Evolutionary conservation across 805 yeast genomes (phyloP).

Genomic region (Ogataea methanolica): DNA sequence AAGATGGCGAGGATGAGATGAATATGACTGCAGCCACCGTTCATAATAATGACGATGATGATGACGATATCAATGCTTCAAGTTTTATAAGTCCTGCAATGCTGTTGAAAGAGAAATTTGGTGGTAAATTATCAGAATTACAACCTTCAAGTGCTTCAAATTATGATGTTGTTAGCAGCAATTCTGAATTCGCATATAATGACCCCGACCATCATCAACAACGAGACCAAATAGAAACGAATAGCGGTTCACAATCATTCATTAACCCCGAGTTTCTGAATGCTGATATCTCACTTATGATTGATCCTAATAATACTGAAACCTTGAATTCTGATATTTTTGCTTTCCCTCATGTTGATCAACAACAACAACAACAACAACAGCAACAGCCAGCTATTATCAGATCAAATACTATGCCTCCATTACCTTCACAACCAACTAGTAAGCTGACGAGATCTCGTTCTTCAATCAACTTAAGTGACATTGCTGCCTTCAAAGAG

Average conservation of each 20-base stretch:
- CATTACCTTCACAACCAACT: conserved; percentile 7
- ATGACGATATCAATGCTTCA: conserved; percentile 2
- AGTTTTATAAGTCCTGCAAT: conserved; percentile 25
- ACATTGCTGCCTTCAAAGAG: conserved; percentile 39
- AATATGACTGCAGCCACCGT: neutral
- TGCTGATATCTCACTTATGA: conserved; percentile 16
- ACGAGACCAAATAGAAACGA: too few relatives aligned
- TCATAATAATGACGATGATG: conserved; percentile 6
- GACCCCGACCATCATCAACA: neutral
- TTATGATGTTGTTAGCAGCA: neutral
- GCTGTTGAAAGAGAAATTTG: conserved; percentile 27
- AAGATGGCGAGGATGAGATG: conserved; percentile 7
- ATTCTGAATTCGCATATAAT: neutral
- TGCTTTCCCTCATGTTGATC: conserved; percentile 1
- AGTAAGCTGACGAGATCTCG: conserved; percentile 36
- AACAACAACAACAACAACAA: conserved; percentile 18
- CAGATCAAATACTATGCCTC: conserved; percentile 14
- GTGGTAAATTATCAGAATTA: conserved; percentile 24
- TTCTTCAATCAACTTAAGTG: conserved; percentile 51
- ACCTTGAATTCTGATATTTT: conserved; percentile 7
- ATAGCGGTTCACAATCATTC: neutral
- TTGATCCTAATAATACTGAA: conserved; percentile 21
- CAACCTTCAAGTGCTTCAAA: conserved; percentile 1
- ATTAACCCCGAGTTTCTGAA: conserved; percentile 19
- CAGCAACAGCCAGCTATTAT: conserved; percentile 9